phyloP scores from a whole-genome alignment of 148 eudicot genomes.

The Pharnaceum exiguum region DNA sequence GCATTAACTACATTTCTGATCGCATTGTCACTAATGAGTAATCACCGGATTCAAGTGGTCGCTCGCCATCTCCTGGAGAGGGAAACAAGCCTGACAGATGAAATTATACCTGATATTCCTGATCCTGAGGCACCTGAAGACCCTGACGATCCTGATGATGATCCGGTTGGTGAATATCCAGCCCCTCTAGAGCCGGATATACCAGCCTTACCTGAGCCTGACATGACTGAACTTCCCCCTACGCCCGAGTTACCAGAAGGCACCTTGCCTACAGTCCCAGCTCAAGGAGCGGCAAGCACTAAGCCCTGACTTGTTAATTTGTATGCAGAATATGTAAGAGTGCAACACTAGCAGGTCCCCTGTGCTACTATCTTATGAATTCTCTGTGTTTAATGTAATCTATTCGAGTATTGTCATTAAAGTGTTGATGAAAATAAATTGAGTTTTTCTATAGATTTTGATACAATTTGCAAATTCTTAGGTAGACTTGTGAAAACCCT shows the following conservation, averaged over 20 bases:
- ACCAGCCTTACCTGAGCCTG: constrained; percentile 5
- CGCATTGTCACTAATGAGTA: constrained; percentile 13
- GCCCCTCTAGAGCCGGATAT: constrained; percentile 4
- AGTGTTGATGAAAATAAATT: too few relatives aligned
- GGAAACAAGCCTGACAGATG: constrained; percentile 7
- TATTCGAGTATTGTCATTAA: too few relatives aligned
- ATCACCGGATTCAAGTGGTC: constrained; percentile 14
- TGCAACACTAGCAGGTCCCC: too few relatives aligned
- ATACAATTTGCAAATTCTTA: too few relatives aligned
- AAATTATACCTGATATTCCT: constrained; percentile 16
- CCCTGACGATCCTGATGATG: constrained; percentile 13
- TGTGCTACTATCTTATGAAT: too few relatives aligned
- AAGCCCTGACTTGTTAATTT: constrained; percentile 2
- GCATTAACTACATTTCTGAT: constrained; percentile 8
- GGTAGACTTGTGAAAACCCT: too few relatives aligned
- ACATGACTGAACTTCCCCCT: neutral
- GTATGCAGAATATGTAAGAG: neutral
- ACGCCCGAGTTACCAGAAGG: constrained; percentile 3
- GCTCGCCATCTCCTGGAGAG: constrained; percentile 17
- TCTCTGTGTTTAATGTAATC: too few relatives aligned
- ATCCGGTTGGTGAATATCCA: constrained; percentile 1
- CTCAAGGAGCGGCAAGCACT: neutral
- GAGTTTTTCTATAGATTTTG: too few relatives aligned
- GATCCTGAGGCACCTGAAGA: constrained; percentile 18
- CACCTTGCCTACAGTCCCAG: neutral